A percentile compares a stretch with the other conserved stretches of the same genome.
Evolutionary conservation across 1,284 basidiomycete species (phyloP).

Genomic region (Ustanciosporium gigantosporum): DNA sequence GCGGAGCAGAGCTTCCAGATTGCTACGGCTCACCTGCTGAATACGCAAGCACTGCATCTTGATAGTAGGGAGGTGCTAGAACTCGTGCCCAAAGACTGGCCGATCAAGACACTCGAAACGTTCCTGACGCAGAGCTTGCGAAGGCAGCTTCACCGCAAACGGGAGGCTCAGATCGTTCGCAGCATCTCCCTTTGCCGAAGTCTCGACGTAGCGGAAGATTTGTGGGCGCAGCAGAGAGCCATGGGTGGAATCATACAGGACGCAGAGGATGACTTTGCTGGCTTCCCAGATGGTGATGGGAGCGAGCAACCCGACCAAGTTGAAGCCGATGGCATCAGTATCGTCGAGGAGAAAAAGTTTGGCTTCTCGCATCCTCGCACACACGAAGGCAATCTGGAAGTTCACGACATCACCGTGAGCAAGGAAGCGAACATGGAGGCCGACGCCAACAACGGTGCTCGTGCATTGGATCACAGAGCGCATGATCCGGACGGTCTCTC

Average conservation of each 20-base stretch:
- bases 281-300: not conserved
- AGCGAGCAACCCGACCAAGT: too few species aligned
- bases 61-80: slow-evolving; percentile 40
- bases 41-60: slow-evolving; percentile 44
- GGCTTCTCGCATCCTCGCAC: too few species aligned
- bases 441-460: too few species aligned
- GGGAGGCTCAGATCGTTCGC: slow-evolving; percentile 37
- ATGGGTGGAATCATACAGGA: slow-evolving; percentile 46
- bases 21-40: slow-evolving; percentile 48
- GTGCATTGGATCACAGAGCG: too few species aligned
- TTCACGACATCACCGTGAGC: too few species aligned
- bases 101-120: slow-evolving; percentile 40
- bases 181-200: slow-evolving; percentile 40
- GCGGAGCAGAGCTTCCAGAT: slow-evolving; percentile 36
- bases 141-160: slow-evolving; percentile 30
- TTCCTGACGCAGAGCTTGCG: slow-evolving; percentile 46
- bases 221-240: slow-evolving; percentile 41
- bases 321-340: too few species aligned
- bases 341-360: not conserved
- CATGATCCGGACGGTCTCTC: too few species aligned
- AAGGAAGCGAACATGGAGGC: too few species aligned
- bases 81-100: slow-evolving; percentile 46
- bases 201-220: slow-evolving; percentile 38
- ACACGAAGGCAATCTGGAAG: too few species aligned
- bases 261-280: slow-evolving; percentile 9